Percentiles rank a stretch among this genome's conserved stretches.
phyloP scores from a whole-genome alignment of 305 asterid genomes.

The Solanum aculeatissimum region DNA sequence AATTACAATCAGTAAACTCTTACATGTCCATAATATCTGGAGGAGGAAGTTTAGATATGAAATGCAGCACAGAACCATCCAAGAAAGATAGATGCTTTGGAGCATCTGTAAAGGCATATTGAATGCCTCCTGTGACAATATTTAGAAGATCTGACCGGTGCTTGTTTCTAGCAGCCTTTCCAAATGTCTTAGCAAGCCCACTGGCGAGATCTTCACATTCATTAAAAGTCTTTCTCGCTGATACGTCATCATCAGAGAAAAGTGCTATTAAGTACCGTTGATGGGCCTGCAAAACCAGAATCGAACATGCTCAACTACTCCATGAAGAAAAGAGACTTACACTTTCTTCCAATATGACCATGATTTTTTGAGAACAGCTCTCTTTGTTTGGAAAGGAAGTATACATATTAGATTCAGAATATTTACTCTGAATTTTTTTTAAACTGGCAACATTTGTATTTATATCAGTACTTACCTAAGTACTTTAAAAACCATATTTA shows the following conservation, averaged over 20 bases:
- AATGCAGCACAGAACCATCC: slow-evolving; percentile 69
- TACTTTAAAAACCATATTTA: background rate
- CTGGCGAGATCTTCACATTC: slow-evolving; percentile 80
- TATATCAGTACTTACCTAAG: background rate
- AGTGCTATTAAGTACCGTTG: slow-evolving; percentile 37
- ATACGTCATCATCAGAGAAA: slow-evolving; percentile 41
- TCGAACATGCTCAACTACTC: background rate
- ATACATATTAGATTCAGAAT: background rate
- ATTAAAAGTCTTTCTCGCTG: slow-evolving; percentile 49
- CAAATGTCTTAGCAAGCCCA: slow-evolving; percentile 68
- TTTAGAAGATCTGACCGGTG: slow-evolving; percentile 53
- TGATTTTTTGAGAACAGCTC: background rate
- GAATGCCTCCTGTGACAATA: slow-evolving; percentile 65
- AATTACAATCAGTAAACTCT: slow-evolving; percentile 12
- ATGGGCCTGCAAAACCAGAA: slow-evolving; percentile 40
- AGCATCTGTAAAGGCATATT: slow-evolving; percentile 67
- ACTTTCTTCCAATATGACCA: background rate
- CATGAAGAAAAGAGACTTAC: background rate
- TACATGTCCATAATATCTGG: slow-evolving; percentile 78
- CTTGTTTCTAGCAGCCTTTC: slow-evolving; percentile 80
- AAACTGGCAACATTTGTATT: background rate
- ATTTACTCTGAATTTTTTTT: background rate
- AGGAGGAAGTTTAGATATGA: slow-evolving; percentile 44
- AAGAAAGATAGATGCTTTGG: slow-evolving; percentile 84
- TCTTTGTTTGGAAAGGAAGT: background rate